These are phyloP conservation scores for Mesembryanthemum crystallinum DNA, from an alignment of 148 eudicot species.

Conservation along the genomic window DNA sequence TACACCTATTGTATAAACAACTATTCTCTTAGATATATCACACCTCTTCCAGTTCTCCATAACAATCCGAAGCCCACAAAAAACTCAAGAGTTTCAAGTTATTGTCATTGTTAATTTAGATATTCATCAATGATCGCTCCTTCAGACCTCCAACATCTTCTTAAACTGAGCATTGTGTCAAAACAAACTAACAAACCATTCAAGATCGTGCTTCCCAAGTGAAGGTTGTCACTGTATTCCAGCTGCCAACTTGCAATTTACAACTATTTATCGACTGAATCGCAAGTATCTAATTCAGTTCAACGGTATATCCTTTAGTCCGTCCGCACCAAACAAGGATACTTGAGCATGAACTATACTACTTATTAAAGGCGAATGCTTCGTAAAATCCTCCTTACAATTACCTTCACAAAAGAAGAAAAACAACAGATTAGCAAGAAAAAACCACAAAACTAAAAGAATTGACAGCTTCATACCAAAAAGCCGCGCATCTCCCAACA, in stretches of 20 bases:
- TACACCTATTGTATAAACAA: slow-evolving; percentile 16
- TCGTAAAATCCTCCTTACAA: slow-evolving; percentile 6
- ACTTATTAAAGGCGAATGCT: background rate
- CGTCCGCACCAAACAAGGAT: background rate
- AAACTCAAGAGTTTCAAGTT: background rate
- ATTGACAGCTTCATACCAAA: background rate
- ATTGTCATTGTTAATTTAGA: background rate
- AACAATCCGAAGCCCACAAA: slow-evolving; percentile 3
- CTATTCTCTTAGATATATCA: slow-evolving; percentile 17
- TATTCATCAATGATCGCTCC: background rate
- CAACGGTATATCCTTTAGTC: background rate
- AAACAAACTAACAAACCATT: background rate
- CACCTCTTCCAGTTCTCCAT: slow-evolving; percentile 17
- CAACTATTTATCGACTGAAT: background rate
- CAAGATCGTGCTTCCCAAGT: background rate
- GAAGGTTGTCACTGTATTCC: slow-evolving; percentile 1
- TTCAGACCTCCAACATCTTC: slow-evolving; percentile 6
- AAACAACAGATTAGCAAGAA: background rate
- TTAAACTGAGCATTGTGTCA: background rate
- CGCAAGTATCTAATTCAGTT: slow-evolving; percentile 1
- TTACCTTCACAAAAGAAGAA: slow-evolving; percentile 6
- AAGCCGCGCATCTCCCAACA: background rate
- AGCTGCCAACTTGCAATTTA: background rate
- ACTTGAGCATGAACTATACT: background rate
- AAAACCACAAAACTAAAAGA: background rate